These are phyloP conservation scores for Populus ilicifolia DNA, from an alignment of 345 rosid species.

Conservation along the genomic window DNA sequence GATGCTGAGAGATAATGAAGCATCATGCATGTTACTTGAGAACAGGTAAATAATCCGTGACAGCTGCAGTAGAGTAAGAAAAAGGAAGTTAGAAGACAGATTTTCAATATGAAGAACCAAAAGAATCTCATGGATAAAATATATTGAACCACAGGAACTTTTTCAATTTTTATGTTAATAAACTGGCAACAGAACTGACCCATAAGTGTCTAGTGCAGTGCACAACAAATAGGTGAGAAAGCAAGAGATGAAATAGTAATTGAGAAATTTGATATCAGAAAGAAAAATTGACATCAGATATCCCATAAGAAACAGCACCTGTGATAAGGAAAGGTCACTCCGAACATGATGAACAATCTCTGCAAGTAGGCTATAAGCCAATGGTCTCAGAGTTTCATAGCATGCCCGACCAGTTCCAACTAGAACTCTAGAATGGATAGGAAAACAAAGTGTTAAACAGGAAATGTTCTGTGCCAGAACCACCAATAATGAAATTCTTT, in stretches of 20 bases:
- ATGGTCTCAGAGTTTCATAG: conserved; percentile 92
- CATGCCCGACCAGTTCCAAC: conserved; percentile 99
- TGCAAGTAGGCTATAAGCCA: conserved; percentile 95
- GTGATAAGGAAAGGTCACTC: conserved; percentile 74
- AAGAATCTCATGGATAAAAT: background rate
- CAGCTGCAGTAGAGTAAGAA: conserved; percentile 51
- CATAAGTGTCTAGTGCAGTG: no score
- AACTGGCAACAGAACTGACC: background rate
- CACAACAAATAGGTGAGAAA: no score
- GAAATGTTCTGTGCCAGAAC: background rate
- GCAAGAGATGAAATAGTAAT: background rate
- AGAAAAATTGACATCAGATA: background rate
- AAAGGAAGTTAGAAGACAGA: conserved; percentile 10
- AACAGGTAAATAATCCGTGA: conserved; percentile 92
- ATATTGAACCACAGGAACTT: background rate
- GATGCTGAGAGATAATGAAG: conserved; percentile 87
- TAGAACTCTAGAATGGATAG: conserved; percentile 54
- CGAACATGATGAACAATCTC: conserved; percentile 99
- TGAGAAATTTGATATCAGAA: background rate
- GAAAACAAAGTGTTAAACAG: background rate
- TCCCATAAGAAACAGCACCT: conserved; percentile 43
- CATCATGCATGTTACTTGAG: conserved; percentile 98
- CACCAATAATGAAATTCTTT: background rate
- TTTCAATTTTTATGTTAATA: background rate
- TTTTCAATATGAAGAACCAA: background rate